Conservation (phyloP, 176 grass and related monocot genomes). For the Saccharum officinarum region DNA sequence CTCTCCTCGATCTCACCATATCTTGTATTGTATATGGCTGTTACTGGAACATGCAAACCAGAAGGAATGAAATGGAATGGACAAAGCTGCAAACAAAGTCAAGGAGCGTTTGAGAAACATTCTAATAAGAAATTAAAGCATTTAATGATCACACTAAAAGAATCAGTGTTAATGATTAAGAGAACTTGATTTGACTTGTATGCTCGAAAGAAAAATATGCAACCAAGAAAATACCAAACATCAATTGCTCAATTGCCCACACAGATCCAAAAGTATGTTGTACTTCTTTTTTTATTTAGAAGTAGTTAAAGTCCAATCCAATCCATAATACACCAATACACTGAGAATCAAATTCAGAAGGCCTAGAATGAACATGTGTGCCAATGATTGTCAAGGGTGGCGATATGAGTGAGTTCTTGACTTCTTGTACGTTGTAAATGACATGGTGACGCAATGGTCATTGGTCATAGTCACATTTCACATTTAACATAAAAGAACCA, state of each 20-base stretch:
- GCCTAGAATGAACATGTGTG: background rate
- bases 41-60: slow-evolving; percentile 74
- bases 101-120: slow-evolving; percentile 12
- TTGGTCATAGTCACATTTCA: no score
- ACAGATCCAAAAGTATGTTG: background rate
- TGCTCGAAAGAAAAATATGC: background rate
- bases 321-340: slow-evolving; percentile 23
- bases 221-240: background rate
- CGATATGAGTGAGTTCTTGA: no score
- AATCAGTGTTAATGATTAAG: background rate
- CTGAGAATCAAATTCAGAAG: background rate
- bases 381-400: no score
- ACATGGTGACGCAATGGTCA: no score
- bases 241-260: background rate
- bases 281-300: background rate
- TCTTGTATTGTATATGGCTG: slow-evolving; percentile 82
- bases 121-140: slow-evolving; percentile 3
- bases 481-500: no score
- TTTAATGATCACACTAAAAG: slow-evolving; percentile 4
- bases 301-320: background rate
- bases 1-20: slow-evolving; percentile 96
- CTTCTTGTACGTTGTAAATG: no score
- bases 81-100: slow-evolving; percentile 54
- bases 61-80: slow-evolving; percentile 84
- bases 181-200: slow-evolving; percentile 1